Evolutionary conservation across 306 rosid species (phyloP), one percentile per base, ranked within the genome.

Genomic region (Bauhinia variegata): DNA sequence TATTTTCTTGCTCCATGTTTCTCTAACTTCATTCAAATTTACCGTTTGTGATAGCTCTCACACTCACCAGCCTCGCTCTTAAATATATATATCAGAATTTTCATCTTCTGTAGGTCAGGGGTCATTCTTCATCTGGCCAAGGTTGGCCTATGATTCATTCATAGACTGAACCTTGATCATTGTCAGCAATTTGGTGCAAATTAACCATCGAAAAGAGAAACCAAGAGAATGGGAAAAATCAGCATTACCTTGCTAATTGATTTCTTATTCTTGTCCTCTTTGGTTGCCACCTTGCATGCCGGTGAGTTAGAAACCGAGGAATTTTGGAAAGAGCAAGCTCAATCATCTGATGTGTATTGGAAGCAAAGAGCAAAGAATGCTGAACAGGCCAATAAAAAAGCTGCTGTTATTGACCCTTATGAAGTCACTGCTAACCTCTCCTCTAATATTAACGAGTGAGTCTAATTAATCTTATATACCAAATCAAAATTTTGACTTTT

Each of bases 271-370:
- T 74, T 76, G 47, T 68, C 74, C 4, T 59, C 52, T 15, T 51
- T 37, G 16, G 54, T 48, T 6, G 12, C 38, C 4, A 60, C 39
- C 39, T 38, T 60, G 28, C 59, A 48, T 4, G 74, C 77, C 16
- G 31, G 54, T 19, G 53, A 44, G 6, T 58, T 7, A 2, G 57
- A 76, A 23, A 23, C 28, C 2, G 28, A 23, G 28, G 28, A 23
- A 23, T 23, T 23, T 23, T 23, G 28, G 28, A 23, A 23, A 23
- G 28, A 23, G 28, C 2, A 23, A 23, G 28, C 28, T 23, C 1
- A 23, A 23, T 23, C 28, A 11, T 63, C 23, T 11, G 87, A 83
- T 38, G 76, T 55, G 2, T 83, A 79, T 67, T 79, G 87, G 87
- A 79, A 73, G 64, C 15, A 15, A 8, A 55, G 78, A 37, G 78